These are phyloP conservation scores for Albugo candida DNA, from an alignment of 352 stramenopile species.

Conservation along the genomic window DNA sequence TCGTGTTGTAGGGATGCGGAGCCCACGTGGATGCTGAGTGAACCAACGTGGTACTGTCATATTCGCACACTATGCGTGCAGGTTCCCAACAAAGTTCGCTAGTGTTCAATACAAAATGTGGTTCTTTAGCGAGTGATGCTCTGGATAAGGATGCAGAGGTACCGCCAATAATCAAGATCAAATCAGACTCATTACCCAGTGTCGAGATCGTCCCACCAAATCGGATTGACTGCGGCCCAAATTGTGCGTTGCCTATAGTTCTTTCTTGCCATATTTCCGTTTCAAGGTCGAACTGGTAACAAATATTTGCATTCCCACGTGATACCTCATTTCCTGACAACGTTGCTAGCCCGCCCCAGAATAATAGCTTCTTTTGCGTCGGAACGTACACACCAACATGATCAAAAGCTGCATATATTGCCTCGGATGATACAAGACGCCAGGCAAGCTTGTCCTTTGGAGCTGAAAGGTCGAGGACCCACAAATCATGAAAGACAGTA, in stretches of 20 bases:
- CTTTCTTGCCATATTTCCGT: slow-evolving; percentile 18
- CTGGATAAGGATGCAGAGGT: slow-evolving; percentile 12
- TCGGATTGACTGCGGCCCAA: slow-evolving; percentile 16
- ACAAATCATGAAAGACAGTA: slow-evolving; percentile 52
- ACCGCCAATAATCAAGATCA: slow-evolving; percentile 43
- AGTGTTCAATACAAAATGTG: slow-evolving; percentile 27
- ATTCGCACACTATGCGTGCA: slow-evolving; percentile 23
- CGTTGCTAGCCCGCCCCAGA: slow-evolving; percentile 42
- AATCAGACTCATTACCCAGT: slow-evolving; percentile 23
- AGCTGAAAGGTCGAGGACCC: slow-evolving; percentile 26
- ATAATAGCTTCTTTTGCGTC: slow-evolving; percentile 22
- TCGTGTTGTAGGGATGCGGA: slow-evolving; percentile 10
- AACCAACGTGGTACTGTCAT: slow-evolving; percentile 26
- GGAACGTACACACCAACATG: slow-evolving; percentile 29
- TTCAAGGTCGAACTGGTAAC: neutral
- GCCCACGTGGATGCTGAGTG: slow-evolving; percentile 37
- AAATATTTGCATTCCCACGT: too few relatives aligned
- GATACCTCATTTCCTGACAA: neutral
- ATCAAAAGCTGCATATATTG: slow-evolving; percentile 41
- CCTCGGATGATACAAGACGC: slow-evolving; percentile 4
- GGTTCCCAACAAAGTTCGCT: slow-evolving; percentile 24
- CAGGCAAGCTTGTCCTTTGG: too few relatives aligned
- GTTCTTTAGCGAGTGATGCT: slow-evolving; percentile 1
- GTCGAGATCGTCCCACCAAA: slow-evolving; percentile 24
- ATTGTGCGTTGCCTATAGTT: slow-evolving; percentile 15